A percentile compares a stretch with the other conserved stretches of the same genome.
Evolutionary conservation across 345 rosid species (phyloP).

Genomic region (Linum trigynum): DNA sequence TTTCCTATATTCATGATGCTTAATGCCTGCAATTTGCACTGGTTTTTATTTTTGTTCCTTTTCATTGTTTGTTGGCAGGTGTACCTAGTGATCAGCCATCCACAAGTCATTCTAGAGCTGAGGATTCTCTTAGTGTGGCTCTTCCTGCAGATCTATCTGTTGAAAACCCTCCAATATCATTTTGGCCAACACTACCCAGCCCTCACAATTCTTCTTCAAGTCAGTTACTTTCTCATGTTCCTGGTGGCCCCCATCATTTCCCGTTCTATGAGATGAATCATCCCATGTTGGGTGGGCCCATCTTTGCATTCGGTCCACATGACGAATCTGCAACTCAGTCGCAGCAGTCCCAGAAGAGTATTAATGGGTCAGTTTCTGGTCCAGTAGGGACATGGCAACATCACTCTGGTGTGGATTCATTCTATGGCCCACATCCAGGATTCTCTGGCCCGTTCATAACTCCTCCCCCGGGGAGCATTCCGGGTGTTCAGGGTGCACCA

Average conservation of each 20-base stretch:
- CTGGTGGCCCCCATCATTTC: conserved; percentile 58
- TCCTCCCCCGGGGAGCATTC: conserved; percentile 74
- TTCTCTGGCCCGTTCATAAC: conserved; percentile 79
- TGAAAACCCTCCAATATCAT: conserved; percentile 72
- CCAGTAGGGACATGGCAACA: conserved; percentile 74
- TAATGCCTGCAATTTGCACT: conserved; percentile 2
- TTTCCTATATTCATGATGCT: background rate
- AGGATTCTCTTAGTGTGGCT: conserved; percentile 76
- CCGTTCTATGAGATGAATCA: conserved; percentile 81
- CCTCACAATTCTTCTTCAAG: conserved; percentile 47
- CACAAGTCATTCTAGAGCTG: conserved; percentile 55
- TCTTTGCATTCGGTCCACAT: conserved; percentile 85
- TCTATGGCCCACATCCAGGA: conserved; percentile 80
- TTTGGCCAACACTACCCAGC: conserved; percentile 73
- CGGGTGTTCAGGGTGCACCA: conserved; percentile 87
- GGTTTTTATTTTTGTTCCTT: background rate
- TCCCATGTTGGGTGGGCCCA: conserved; percentile 77
- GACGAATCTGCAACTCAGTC: conserved; percentile 63
- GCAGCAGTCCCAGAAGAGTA: conserved; percentile 58
- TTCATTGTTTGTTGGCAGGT: conserved; percentile 30
- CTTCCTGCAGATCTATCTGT: conserved; percentile 97
- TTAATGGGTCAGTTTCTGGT: conserved; percentile 41
- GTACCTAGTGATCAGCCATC: conserved; percentile 37
- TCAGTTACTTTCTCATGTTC: conserved; percentile 79
- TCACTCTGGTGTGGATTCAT: conserved; percentile 86